Conservation (phyloP, 2,329 filamentous ascomycete species). For the Colletotrichum scovillei region DNA sequence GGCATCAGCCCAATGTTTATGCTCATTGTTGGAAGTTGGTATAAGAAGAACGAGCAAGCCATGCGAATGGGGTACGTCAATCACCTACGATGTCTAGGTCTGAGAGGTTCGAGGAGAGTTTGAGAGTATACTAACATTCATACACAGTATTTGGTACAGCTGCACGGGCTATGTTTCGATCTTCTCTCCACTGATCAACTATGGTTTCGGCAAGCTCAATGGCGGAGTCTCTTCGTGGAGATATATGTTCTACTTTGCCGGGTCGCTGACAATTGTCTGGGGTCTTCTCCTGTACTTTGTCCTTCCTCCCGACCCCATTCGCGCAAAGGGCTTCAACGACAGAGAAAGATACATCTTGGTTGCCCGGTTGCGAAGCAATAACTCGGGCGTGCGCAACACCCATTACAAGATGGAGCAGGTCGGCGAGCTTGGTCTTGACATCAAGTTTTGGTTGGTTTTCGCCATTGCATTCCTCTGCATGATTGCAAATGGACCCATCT, state of each 20-base stretch:
- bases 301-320: conserved; percentile 44
- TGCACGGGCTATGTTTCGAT: conserved; percentile 50
- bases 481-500: conserved; percentile 57
- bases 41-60: conserved; percentile 50
- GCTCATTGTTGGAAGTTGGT: conserved; percentile 51
- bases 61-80: conserved; percentile 38
- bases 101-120: neutral
- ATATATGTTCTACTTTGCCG: conserved; percentile 49
- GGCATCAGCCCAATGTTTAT: conserved; percentile 49
- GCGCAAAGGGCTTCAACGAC: conserved; percentile 44
- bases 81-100: no score
- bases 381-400: conserved; percentile 54
- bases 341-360: conserved; percentile 44
- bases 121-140: neutral
- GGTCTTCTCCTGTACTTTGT: conserved; percentile 41
- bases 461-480: conserved; percentile 51
- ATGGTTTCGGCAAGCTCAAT: conserved; percentile 46
- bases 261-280: conserved; percentile 42
- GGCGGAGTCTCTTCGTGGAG: conserved; percentile 43
- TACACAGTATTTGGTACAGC: conserved; percentile 49
- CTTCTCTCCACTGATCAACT: conserved; percentile 47
- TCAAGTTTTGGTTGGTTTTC: conserved; percentile 54
- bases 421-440: conserved; percentile 46
- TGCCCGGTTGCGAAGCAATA: conserved; percentile 44
- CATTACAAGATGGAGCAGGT: conserved; percentile 57